Evolutionary conservation across 129 eudicot species (phyloP).

Genomic region (Arctium lappa): DNA sequence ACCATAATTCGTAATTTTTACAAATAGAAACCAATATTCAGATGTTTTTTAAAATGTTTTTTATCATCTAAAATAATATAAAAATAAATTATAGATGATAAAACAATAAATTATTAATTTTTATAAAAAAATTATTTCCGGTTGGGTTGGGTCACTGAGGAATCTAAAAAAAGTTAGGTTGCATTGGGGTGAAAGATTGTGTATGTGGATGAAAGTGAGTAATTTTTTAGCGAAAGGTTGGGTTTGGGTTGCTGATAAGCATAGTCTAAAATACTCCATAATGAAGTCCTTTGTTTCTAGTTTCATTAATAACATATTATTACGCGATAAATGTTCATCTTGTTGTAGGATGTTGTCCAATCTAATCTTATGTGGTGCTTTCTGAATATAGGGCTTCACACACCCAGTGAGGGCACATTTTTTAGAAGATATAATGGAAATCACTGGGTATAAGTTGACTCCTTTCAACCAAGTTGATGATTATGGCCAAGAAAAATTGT

Average conservation of each 20-base stretch:
- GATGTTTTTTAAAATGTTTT: too few species aligned
- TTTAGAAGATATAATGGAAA: slow-evolving; percentile 90
- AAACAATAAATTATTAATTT: neutral
- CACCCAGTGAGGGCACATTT: slow-evolving; percentile 86
- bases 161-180: neutral
- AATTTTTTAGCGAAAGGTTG: neutral
- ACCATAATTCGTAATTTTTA: neutral
- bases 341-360: slow-evolving; percentile 6
- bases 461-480: slow-evolving; percentile 94
- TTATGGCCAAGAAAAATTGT: slow-evolving; percentile 96
- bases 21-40: too few species aligned
- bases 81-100: neutral
- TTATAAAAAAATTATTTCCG: neutral
- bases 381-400: slow-evolving; percentile 77
- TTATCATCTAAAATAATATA: too few species aligned
- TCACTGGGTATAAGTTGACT: slow-evolving; percentile 90
- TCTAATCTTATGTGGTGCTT: slow-evolving; percentile 11
- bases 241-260: neutral
- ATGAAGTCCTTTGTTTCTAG: neutral
- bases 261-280: neutral
- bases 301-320: slow-evolving; percentile 5
- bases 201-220: too few species aligned
- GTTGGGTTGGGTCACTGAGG: neutral
- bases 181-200: neutral
- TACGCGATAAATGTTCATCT: neutral